Conservation (phyloP, 371 early-diverging fungal genomes). For the Modicella reniformis region DNA sequence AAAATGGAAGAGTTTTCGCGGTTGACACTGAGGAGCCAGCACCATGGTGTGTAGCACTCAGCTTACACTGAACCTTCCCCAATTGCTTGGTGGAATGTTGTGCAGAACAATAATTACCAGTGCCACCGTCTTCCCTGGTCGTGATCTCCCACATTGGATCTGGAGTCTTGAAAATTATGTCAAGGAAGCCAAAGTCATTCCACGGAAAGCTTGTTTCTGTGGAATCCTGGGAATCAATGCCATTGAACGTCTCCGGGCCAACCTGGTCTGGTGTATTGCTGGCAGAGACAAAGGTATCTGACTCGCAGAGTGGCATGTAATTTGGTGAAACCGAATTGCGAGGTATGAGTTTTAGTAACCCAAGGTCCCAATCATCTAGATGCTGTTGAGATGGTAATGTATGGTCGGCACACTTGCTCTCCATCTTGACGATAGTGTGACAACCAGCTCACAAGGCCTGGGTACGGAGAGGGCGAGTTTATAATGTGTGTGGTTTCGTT, state of each 20-base stretch:
- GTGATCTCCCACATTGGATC: background rate
- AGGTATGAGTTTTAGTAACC: conserved; percentile 1
- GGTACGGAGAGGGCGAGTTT: background rate
- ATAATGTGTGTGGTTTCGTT: background rate
- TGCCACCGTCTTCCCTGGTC: background rate
- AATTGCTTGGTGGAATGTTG: background rate
- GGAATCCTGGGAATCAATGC: background rate
- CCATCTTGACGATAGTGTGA: background rate
- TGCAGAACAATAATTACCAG: background rate
- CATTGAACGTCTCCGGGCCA: background rate
- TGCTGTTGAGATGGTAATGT: background rate
- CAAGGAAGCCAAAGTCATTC: conserved; percentile 20
- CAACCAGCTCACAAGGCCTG: background rate
- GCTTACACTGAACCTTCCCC: background rate
- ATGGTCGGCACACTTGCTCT: background rate
- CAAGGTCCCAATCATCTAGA: background rate
- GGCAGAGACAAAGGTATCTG: background rate
- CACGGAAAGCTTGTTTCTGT: conserved; percentile 9
- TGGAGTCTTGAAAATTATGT: background rate
- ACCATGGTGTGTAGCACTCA: background rate
- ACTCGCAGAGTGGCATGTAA: background rate
- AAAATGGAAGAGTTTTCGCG: background rate
- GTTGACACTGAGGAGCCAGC: background rate
- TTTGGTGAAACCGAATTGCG: background rate
- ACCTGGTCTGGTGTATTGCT: background rate